These are phyloP conservation scores for Aeminium ludgeri DNA, from an alignment of 495 filamentous ascomycete genomes.

Conservation along the genomic window DNA sequence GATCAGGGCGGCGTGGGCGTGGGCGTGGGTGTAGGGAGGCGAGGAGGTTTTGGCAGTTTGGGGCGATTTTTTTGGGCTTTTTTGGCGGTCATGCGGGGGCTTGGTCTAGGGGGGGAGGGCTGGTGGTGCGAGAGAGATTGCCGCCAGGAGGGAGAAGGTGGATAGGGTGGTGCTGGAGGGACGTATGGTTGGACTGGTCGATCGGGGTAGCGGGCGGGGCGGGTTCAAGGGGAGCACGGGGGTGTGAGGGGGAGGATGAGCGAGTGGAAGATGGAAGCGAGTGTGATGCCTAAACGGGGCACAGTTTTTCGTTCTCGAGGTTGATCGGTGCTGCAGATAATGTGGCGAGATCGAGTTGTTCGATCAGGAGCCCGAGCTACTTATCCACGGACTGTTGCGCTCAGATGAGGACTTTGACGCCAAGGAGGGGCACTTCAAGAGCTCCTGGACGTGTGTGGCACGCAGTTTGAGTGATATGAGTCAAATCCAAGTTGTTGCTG, in stretches of 20 bases:
- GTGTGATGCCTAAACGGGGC: too few relatives aligned
- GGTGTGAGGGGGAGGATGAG: not conserved
- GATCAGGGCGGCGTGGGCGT: conserved; percentile 6
- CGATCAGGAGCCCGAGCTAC: too few relatives aligned
- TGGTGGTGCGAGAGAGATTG: conserved; percentile 2
- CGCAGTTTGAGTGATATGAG: too few relatives aligned
- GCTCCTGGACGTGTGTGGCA: too few relatives aligned
- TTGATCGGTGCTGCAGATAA: not conserved
- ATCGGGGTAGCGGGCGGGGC: not conserved
- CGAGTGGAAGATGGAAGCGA: not conserved
- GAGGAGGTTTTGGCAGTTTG: conserved; percentile 11
- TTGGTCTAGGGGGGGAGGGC: conserved; percentile 4
- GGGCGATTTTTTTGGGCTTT: conserved; percentile 9
- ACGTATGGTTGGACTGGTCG: conserved; percentile 6
- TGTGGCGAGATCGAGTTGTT: not conserved
- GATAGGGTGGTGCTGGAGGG: conserved; percentile 9
- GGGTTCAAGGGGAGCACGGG: not conserved
- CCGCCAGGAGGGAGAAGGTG: conserved; percentile 3
- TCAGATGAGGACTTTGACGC: too few relatives aligned
- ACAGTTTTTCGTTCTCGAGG: too few relatives aligned
- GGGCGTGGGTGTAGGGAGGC: conserved; percentile 5
- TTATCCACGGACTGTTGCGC: too few relatives aligned
- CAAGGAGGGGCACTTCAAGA: too few relatives aligned
- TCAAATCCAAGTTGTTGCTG: too few relatives aligned
- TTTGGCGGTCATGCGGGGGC: conserved; percentile 6